Percentiles rank a stretch among this genome's conserved stretches.
phyloP scores from a whole-genome alignment of 305 asterid genomes.

The Striga hermonthica region DNA sequence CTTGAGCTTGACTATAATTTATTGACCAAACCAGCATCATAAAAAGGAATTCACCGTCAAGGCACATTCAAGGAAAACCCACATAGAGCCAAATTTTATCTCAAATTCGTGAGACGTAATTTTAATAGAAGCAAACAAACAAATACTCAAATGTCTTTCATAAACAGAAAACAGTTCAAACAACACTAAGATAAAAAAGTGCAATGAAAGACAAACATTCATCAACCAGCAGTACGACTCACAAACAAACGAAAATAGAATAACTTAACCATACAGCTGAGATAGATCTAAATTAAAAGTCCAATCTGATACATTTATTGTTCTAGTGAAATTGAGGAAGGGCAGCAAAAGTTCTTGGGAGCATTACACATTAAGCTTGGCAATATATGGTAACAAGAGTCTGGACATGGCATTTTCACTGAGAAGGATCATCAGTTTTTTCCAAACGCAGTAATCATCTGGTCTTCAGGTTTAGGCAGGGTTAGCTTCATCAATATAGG shows the following conservation, averaged over 20 bases:
- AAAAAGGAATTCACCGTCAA: conserved; percentile 22
- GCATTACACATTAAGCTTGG: conserved; percentile 60
- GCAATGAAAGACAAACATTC: conserved; percentile 24
- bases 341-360: conserved; percentile 75
- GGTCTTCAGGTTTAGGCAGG: conserved; percentile 94
- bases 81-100: not conserved
- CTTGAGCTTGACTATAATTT: conserved; percentile 21
- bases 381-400: conserved; percentile 46
- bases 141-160: conserved; percentile 16
- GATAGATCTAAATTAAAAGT: conserved; percentile 35
- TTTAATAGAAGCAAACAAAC: not conserved
- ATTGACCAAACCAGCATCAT: conserved; percentile 30
- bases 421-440: conserved; percentile 57
- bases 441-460: conserved; percentile 66
- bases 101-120: too few species aligned
- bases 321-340: conserved; percentile 42
- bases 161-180: conserved; percentile 27
- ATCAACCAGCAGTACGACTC: conserved; percentile 7
- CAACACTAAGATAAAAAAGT: conserved; percentile 16
- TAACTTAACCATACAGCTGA: conserved; percentile 42
- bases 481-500: conserved; percentile 69
- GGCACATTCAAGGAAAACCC: conserved; percentile 12
- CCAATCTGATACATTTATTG: conserved; percentile 47
- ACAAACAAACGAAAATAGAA: conserved; percentile 28
- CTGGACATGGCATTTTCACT: conserved; percentile 51